Evolutionary conservation across 116 monocot species (phyloP).

Genomic region (Dioscorea cayenensis): DNA sequence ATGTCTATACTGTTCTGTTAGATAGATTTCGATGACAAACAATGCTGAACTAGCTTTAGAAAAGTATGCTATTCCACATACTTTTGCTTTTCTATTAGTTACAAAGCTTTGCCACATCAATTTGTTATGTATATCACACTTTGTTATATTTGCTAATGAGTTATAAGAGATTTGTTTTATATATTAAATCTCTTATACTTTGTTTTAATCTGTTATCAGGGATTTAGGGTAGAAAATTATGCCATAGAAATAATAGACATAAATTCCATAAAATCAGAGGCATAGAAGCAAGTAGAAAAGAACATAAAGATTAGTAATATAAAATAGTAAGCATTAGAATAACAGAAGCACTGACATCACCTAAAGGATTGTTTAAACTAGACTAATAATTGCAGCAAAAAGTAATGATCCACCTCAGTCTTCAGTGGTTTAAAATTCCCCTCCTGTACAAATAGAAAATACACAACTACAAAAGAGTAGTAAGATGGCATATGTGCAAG

Average conservation of each 20-base stretch:
- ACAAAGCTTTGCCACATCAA: no score
- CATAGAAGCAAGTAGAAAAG: background rate
- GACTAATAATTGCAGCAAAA: slow-evolving; percentile 77
- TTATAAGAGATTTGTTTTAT: no score
- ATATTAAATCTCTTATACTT: no score
- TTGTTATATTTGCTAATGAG: no score
- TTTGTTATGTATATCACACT: no score
- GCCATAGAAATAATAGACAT: background rate
- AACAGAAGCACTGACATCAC: slow-evolving; percentile 18
- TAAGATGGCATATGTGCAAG: no score
- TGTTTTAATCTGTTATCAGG: no score
- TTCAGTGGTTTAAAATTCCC: slow-evolving; percentile 68
- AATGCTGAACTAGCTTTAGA: background rate
- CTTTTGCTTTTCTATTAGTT: no score
- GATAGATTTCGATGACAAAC: no score
- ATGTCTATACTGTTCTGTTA: no score
- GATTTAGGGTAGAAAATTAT: background rate
- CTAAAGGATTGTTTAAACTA: slow-evolving; percentile 97
- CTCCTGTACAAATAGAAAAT: slow-evolving; percentile 38
- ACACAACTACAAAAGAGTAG: background rate
- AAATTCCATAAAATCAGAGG: background rate
- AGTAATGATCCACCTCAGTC: slow-evolving; percentile 68
- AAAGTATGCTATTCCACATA: no score
- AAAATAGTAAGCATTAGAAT: background rate
- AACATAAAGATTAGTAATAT: background rate